Percentiles rank a stretch among this genome's conserved stretches.
Conservation (phyloP, 2,329 filamentous ascomycete species). For the Xylaria sp. region DNA sequence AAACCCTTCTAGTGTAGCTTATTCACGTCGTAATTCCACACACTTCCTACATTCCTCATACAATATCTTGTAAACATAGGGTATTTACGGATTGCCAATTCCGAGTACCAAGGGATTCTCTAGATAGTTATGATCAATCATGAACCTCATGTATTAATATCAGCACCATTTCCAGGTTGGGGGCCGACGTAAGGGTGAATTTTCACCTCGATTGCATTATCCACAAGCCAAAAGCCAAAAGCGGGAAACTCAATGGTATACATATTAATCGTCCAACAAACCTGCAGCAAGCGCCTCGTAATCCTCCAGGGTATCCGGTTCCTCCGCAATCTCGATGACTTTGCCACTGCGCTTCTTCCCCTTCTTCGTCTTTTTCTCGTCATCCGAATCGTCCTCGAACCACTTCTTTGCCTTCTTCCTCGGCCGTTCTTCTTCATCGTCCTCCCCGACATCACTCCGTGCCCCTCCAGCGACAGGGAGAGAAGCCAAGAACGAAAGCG, state of each 20-base stretch:
- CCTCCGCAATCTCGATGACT: constrained; percentile 70
- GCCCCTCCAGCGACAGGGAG: constrained; percentile 60
- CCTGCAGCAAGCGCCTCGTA: constrained; percentile 80
- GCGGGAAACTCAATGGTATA: constrained; percentile 6
- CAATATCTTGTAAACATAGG: not conserved
- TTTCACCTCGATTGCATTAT: not conserved
- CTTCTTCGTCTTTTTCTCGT: constrained; percentile 56
- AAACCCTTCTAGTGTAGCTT: constrained; percentile 35
- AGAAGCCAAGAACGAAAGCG: constrained; percentile 67
- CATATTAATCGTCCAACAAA: constrained; percentile 63
- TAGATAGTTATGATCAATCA: not conserved
- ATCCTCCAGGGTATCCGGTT: constrained; percentile 83
- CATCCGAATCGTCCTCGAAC: constrained; percentile 75
- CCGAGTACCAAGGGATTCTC: not conserved
- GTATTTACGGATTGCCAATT: not conserved
- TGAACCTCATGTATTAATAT: not conserved
- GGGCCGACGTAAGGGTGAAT: not conserved
- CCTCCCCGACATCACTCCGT: constrained; percentile 50
- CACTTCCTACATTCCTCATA: constrained; percentile 12
- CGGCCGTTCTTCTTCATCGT: constrained; percentile 53
- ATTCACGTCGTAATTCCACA: constrained; percentile 34
- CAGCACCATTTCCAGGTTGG: not conserved
- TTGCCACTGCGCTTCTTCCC: constrained; percentile 61
- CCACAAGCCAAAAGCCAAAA: not conserved
- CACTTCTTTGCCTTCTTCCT: constrained; percentile 79